These are phyloP conservation scores for Graphilbum sp. DNA, from an alignment of 2,329 filamentous ascomycete genomes.

Conservation along the genomic window DNA sequence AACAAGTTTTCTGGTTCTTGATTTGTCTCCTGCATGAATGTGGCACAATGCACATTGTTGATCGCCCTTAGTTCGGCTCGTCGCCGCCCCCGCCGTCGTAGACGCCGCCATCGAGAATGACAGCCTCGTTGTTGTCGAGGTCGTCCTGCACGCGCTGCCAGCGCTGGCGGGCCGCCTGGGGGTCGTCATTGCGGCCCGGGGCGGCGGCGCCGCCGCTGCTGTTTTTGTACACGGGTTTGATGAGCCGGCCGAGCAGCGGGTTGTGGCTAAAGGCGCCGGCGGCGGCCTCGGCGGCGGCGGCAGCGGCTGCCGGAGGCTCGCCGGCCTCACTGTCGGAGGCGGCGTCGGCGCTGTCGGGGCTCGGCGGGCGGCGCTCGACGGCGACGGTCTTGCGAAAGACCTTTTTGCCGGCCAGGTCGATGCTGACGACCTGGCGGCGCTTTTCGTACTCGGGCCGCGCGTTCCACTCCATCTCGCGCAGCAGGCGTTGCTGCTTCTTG, in stretches of 20 bases:
- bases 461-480: slow-evolving; percentile 78
- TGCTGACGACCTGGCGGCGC: slow-evolving; percentile 65
- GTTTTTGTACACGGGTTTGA: slow-evolving; percentile 42
- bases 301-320: slow-evolving; percentile 21
- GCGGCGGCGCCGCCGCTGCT: slow-evolving; percentile 7
- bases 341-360: slow-evolving; percentile 20
- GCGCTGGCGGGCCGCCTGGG: slow-evolving; percentile 17
- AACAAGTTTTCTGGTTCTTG: too few species aligned
- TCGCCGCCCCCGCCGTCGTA: slow-evolving; percentile 15
- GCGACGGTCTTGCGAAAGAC: slow-evolving; percentile 58
- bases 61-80: too few species aligned
- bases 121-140: slow-evolving; percentile 37
- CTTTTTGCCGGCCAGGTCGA: slow-evolving; percentile 64
- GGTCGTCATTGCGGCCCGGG: slow-evolving; percentile 24
- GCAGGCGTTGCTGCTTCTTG: slow-evolving; percentile 68
- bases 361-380: slow-evolving; percentile 34
- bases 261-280: slow-evolving; percentile 52
- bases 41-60: too few species aligned
- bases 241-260: slow-evolving; percentile 45
- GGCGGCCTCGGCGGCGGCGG: too few species aligned
- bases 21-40: too few species aligned
- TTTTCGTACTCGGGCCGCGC: slow-evolving; percentile 79
- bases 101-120: slow-evolving; percentile 41
- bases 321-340: slow-evolving; percentile 15
- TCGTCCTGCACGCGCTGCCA: slow-evolving; percentile 49